Base-by-base conservation (phyloP, 2,329 filamentous ascomycete species). In the Sclerotinia sclerotiorum region DNA sequence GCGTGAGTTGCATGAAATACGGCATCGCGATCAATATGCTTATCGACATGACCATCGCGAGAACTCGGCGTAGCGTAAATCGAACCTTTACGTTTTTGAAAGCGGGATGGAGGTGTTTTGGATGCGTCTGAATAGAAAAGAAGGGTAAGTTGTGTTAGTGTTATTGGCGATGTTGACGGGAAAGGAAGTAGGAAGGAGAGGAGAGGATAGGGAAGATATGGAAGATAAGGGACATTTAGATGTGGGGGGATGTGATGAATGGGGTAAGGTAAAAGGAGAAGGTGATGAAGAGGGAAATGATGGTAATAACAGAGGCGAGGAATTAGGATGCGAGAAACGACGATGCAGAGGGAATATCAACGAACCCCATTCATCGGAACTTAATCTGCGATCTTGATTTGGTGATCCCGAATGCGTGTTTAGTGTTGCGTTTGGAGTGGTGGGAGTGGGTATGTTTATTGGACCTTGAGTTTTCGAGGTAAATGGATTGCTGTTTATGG, bases 41-140 rank as follows among this genome's bases (percentile, higher is more conserved):
- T 82, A 74, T 87, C 84, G 64, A 90, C 80, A 75, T 89, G 87
- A 24, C 87, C 87, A 77, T 90, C 88, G 69, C 88, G 84, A 32
- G 86, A 88, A 74, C 81, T 81, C 2, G 86, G 88, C 11, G 88
- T 90, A 58, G 87, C 85, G 76, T 87, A 89, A 78, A 90, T 88
- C 76, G 86, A 89, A 67, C 88, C 88, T 79, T 88, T 87, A 75
- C 86, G 85, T 79, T 89, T 89, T 78, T 90, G 88, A 80, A 91
- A 90, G 58, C 86, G 86, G 27, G 60, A 65, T 8, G 67, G 67
- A 27, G 66, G 66, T 11, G 66, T 68, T 51, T 68, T 68, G 21
- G 58, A 64, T 35, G 66, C 66, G 46, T 68, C 66, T 68, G 24
- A 5, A 15, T 11, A 29, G 8, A 15, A 17, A 29, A n/a, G 8